phyloP scores from a whole-genome alignment of 1,284 basidiomycete species.

The Tilletia indica region DNA sequence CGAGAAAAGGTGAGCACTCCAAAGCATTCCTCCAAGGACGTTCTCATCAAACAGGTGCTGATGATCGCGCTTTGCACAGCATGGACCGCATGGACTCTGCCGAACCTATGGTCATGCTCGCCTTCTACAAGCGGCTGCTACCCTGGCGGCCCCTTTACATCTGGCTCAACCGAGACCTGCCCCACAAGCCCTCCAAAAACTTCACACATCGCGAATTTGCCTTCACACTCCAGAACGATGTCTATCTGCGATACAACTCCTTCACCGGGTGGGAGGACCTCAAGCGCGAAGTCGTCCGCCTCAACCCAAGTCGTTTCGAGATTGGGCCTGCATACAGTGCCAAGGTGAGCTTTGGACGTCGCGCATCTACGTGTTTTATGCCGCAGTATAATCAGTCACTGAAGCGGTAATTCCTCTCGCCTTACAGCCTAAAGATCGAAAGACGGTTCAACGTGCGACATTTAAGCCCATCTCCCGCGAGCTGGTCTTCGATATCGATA shows the following conservation, averaged over 20 bases:
- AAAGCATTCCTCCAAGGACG: too few relatives aligned
- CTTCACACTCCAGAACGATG: conserved; percentile 87
- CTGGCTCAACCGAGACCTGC: conserved; percentile 87
- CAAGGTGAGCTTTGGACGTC: conserved; percentile 63
- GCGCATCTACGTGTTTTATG: not conserved
- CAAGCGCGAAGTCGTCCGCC: conserved; percentile 69
- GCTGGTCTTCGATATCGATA: conserved; percentile 99
- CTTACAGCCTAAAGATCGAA: conserved; percentile 79
- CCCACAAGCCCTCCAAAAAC: conserved; percentile 62
- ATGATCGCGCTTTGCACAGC: conserved; percentile 31
- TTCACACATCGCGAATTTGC: conserved; percentile 80
- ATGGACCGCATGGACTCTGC: conserved; percentile 58
- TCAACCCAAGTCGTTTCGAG: conserved; percentile 72
- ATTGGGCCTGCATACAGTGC: conserved; percentile 92
- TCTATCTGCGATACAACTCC: conserved; percentile 90
- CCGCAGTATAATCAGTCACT: too few relatives aligned
- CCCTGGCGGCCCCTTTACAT: conserved; percentile 89
- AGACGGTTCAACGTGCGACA: conserved; percentile 72
- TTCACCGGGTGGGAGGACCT: conserved; percentile 82
- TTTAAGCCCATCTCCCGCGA: conserved; percentile 81
- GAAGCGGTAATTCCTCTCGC: not conserved
- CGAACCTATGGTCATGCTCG: conserved; percentile 71
- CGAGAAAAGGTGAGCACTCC: conserved; percentile 8
- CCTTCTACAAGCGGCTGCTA: conserved; percentile 87
- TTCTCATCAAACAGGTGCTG: conserved; percentile 11